phyloP scores from a whole-genome alignment of 352 stramenopile genomes.

The Blastocystis sp. region DNA sequence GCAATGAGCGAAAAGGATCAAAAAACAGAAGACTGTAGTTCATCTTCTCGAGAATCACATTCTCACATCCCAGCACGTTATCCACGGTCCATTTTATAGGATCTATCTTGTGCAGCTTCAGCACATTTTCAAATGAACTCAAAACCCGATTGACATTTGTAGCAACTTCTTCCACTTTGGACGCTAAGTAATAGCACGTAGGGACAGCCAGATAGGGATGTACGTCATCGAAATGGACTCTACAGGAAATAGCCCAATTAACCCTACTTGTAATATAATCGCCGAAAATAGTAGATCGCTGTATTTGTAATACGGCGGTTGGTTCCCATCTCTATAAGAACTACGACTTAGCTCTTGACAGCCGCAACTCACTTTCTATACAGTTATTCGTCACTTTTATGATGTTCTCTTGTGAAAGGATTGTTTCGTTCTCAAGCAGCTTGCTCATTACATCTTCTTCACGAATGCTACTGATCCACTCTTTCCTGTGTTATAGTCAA shows the following conservation, averaged over 20 bases:
- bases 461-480: constrained; percentile 1
- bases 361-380: not conserved
- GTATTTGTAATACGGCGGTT: not conserved
- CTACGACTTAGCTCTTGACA: not conserved
- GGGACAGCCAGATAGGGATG: constrained; percentile 52
- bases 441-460: not conserved
- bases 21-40: constrained; percentile 35
- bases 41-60: not conserved
- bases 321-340: constrained; percentile 52
- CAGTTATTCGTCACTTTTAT: not conserved
- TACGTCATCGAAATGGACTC: not conserved
- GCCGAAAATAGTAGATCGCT: not conserved
- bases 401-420: not conserved
- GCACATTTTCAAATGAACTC: not conserved
- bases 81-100: constrained; percentile 20
- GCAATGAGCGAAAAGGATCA: not conserved
- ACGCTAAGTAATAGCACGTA: constrained; percentile 39
- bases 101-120: constrained; percentile 23
- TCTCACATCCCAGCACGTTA: constrained; percentile 8
- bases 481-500: not conserved
- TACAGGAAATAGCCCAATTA: not conserved
- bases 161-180: constrained; percentile 31
- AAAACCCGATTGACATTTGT: not conserved
- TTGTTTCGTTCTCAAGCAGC: not conserved
- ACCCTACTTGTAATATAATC: not conserved